phyloP scores from a whole-genome alignment of 148 eudicot species.

The Amaranthus palmeri region DNA sequence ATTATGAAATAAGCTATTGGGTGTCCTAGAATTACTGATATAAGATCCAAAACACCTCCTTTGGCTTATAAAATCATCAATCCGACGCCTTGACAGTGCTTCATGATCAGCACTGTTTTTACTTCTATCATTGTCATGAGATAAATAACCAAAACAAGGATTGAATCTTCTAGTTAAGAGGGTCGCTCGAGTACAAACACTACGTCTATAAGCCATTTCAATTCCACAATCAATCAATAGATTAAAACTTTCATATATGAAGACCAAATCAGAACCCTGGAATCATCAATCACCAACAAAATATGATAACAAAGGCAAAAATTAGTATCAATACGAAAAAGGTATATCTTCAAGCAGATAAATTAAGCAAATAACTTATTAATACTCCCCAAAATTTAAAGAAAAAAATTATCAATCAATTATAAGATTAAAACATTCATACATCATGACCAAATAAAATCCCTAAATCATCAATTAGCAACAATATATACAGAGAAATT shows the following conservation, averaged over 20 bases:
- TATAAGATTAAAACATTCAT: neutral
- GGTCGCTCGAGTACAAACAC: constrained; percentile 50
- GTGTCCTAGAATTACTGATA: constrained; percentile 14
- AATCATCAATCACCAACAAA: constrained; percentile 9
- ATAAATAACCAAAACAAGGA: constrained; percentile 43
- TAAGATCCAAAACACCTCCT: constrained; percentile 36
- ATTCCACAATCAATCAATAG: constrained; percentile 7
- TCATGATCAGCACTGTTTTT: constrained; percentile 19
- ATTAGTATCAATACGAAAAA: neutral
- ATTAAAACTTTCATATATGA: neutral
- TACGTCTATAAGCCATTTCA: constrained; percentile 73
- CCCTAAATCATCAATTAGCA: neutral
- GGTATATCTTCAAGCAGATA: too few species aligned
- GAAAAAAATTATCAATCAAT: too few species aligned
- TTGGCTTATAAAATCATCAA: constrained; percentile 22
- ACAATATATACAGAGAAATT: too few species aligned
- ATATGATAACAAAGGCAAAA: neutral
- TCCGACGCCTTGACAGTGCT: constrained; percentile 10
- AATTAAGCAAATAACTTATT: too few species aligned
- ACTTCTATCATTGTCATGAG: constrained; percentile 37
- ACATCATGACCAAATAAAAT: neutral
- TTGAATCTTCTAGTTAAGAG: constrained; percentile 40
- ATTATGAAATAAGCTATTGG: constrained; percentile 19
- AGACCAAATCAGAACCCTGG: constrained; percentile 16
- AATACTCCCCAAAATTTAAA: too few species aligned